Conservation (phyloP, 2,329 filamentous ascomycete species). For the Fusarium sp. region DNA sequence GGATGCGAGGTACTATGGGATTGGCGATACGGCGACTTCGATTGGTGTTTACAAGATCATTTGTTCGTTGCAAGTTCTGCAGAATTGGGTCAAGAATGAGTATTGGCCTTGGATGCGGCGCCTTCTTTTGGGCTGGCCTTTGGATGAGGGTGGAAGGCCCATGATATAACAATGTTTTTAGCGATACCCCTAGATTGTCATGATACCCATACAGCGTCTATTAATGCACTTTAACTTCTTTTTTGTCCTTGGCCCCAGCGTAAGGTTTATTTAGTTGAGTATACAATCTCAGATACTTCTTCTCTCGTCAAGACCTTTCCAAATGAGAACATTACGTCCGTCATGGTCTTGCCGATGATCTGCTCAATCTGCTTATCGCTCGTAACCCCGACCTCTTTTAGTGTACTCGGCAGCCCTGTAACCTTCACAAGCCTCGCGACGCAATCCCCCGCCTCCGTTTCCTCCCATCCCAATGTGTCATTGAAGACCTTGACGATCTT, state of each 20-base stretch:
- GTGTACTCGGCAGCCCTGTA: not conserved
- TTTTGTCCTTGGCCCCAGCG: too few species aligned
- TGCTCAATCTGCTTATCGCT: constrained; percentile 9
- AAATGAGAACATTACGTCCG: constrained; percentile 21
- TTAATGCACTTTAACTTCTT: not conserved
- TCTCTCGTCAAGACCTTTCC: not conserved
- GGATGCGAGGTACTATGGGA: not conserved
- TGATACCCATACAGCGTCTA: not conserved
- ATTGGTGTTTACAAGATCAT: constrained; percentile 4
- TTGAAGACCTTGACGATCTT: constrained; percentile 4
- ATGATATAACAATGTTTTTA: not conserved
- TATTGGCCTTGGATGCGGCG: constrained; percentile 6
- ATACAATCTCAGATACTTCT: constrained; percentile 3
- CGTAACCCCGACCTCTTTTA: not conserved
- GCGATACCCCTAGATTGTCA: not conserved
- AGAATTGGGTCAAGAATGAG: not conserved
- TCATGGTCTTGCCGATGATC: constrained; percentile 20
- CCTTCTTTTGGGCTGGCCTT: not conserved
- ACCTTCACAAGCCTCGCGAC: not conserved
- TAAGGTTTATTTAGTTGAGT: not conserved
- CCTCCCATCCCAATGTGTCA: constrained; percentile 1
- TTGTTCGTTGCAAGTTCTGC: not conserved
- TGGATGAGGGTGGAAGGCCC: not conserved
- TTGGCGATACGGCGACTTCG: not conserved
- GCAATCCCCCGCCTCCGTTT: constrained; percentile 2